Base-by-base conservation (phyloP, 371 early-diverging fungal species). In the Mucor lusitanicus region DNA sequence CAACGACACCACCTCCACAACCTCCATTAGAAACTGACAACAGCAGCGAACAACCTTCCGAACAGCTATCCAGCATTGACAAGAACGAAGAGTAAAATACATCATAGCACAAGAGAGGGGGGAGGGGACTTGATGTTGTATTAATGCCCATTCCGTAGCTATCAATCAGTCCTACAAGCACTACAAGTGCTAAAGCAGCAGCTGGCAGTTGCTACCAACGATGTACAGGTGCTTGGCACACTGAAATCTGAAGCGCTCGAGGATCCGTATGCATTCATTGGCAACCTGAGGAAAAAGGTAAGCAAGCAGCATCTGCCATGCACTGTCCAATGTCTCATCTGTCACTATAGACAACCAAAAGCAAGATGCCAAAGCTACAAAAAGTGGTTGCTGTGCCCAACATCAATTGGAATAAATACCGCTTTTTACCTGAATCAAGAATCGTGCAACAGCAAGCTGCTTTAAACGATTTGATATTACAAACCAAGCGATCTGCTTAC, bases 191-290 rank as follows among this genome's bases (percentile, higher is more conserved):
- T 84, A 11, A 76, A 69, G 19, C 74, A 70, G 15, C 88, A 88
- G 59, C 65, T 86, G 17, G 63, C 71, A 37, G 79, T 76, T 65
- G 85, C 85, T 0, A 76, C 71, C 0, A 71, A 80, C 37, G 85
- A 86, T 68, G 56, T 88, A 3, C 65, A 76, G 32, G 67, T 71
- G 2, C 64, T 88, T 19, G 63, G 77, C 30, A 63, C 60, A 8
- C 64, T 88, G 15, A 88, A 88, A 59, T 63, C 74, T 39, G 76
- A 76, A 58, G 85, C 86, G 12, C 59, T 85, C 25, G 61, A 71
- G 0, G 79, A 82, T 12, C 88, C 88, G 7, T 78, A 80, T 70
- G 76, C 77, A 15, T 88, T 86, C 68, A 59, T 88, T 37, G 60
- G 65, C 6, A 75, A 78, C 40, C 53, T 88, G 28, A 84, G 82